Conservation (phyloP, 1,139 yeast species). For the Protomyces pachydermus region DNA sequence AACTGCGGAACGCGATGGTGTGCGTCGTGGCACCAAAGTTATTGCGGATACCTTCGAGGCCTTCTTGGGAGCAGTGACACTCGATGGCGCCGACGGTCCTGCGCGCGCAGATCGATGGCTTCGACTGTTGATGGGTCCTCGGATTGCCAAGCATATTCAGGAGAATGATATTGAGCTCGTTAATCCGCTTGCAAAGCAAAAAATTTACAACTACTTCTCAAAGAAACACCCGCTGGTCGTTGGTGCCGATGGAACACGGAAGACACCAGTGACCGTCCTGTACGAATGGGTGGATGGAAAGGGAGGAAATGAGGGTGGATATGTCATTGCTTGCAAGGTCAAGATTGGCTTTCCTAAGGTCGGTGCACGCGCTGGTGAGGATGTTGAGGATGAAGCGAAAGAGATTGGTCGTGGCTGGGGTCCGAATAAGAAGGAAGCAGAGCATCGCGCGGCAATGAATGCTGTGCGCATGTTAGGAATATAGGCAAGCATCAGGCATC, state of each 20-base stretch:
- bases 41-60: conserved; percentile 85
- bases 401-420: conserved; percentile 58
- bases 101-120: conserved; percentile 51
- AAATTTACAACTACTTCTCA: conserved; percentile 74
- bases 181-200: conserved; percentile 65
- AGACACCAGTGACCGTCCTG: conserved; percentile 33
- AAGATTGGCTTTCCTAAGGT: conserved; percentile 38
- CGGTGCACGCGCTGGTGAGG: not conserved
- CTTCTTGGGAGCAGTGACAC: conserved; percentile 74
- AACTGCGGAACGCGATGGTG: conserved; percentile 38
- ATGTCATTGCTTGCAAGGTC: conserved; percentile 56
- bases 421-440: conserved; percentile 57
- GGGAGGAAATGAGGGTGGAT: conserved; percentile 49
- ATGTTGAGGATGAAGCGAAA: conserved; percentile 40
- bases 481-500: not conserved
- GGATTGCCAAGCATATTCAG: conserved; percentile 42
- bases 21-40: conserved; percentile 44
- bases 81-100: conserved; percentile 51
- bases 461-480: conserved; percentile 41
- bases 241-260: conserved; percentile 44
- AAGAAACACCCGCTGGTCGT: conserved; percentile 49
- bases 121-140: conserved; percentile 49
- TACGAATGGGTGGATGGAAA: conserved; percentile 56
- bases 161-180: conserved; percentile 40
- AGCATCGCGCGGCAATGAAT: conserved; percentile 66